Conservation (phyloP, 192 early-diverging fungal genomes). For the Coemansia sp. region DNA sequence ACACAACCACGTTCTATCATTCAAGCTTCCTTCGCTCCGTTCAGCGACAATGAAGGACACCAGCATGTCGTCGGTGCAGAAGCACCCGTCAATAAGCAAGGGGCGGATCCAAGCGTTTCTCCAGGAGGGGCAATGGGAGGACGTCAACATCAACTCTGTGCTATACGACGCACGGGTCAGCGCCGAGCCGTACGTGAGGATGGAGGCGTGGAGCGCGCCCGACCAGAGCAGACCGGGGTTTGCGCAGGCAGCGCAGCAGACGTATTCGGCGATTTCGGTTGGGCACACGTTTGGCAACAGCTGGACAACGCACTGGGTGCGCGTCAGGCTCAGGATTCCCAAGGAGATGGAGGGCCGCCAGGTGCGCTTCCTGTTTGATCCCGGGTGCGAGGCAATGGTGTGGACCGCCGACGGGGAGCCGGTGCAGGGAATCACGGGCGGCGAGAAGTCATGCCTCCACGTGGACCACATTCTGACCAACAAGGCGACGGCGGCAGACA, state of each 20-base stretch:
- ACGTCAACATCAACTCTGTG: constrained; percentile 64
- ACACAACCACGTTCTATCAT: no score
- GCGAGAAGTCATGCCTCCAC: constrained; percentile 35
- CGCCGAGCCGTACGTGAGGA: constrained; percentile 54
- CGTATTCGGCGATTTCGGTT: constrained; percentile 65
- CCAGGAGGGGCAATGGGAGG: constrained; percentile 62
- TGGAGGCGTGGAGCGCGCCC: constrained; percentile 53
- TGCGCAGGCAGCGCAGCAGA: constrained; percentile 58
- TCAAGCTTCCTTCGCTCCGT: no score
- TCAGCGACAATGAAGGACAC: constrained; percentile 21
- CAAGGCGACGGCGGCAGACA: constrained; percentile 39
- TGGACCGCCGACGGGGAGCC: constrained; percentile 82
- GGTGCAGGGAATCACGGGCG: constrained; percentile 89
- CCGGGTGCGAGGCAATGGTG: constrained; percentile 85
- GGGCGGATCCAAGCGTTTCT: constrained; percentile 74
- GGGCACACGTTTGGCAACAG: constrained; percentile 85
- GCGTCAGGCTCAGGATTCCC: constrained; percentile 72
- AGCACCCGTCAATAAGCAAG: constrained; percentile 76
- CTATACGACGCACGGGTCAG: constrained; percentile 54
- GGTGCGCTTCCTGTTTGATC: constrained; percentile 86
- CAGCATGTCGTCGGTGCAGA: constrained; percentile 50
- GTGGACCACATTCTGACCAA: constrained; percentile 57
- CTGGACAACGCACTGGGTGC: constrained; percentile 82
- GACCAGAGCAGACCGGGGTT: constrained; percentile 54
- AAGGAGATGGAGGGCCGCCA: constrained; percentile 61